Evolutionary conservation across 345 rosid species (phyloP).

Genomic region (Isatis tinctoria): DNA sequence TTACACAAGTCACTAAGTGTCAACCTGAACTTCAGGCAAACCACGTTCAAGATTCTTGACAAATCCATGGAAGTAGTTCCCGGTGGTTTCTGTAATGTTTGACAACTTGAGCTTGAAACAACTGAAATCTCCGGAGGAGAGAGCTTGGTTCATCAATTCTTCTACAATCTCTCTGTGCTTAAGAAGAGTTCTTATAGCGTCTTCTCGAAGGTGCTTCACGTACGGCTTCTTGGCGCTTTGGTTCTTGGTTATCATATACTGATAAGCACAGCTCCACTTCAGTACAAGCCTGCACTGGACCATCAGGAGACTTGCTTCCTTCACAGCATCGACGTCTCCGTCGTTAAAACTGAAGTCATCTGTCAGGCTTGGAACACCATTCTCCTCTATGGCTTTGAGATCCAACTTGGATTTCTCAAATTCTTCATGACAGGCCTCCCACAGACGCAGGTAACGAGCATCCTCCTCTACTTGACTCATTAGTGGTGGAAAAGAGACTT

Average conservation of each 20-base stretch:
- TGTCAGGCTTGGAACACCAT: background rate
- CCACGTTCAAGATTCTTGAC: slow-evolving; percentile 5
- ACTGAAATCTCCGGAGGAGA: background rate
- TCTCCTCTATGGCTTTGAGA: background rate
- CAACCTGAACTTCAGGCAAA: background rate
- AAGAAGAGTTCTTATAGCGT: background rate
- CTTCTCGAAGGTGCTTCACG: background rate
- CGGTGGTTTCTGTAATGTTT: background rate
- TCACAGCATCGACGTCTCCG: background rate
- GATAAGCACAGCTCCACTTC: slow-evolving; percentile 12
- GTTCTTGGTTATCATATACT: background rate
- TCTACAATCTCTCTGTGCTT: background rate
- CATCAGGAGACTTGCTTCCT: background rate
- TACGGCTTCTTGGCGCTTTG: slow-evolving; percentile 2
- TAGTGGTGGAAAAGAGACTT: background rate
- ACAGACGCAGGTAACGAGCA: background rate
- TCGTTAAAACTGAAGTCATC: background rate
- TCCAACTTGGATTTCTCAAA: background rate
- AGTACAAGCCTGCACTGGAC: slow-evolving; percentile 12
- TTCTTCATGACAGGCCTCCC: background rate
- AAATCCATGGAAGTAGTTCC: background rate
- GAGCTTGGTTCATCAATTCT: background rate
- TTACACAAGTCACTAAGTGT: background rate
- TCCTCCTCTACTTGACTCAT: background rate
- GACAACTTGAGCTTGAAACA: background rate